A percentile compares a stretch with the other conserved stretches of the same genome.
Conservation (phyloP, 495 filamentous ascomycete species). For the Aspergillus cavernicola region DNA sequence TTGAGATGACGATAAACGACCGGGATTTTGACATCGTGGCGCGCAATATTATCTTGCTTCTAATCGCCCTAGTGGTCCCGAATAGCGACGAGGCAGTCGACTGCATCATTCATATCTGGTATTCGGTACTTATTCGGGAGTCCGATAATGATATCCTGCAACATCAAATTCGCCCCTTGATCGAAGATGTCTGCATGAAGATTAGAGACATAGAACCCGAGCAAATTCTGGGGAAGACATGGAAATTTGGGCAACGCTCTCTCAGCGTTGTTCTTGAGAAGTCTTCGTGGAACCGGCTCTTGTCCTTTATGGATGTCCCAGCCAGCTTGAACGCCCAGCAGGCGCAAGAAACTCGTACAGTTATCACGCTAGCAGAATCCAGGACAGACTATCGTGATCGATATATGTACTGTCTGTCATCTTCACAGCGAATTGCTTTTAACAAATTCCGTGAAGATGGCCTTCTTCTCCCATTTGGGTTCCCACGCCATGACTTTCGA, state of each 20-base stretch:
- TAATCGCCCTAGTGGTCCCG: background rate
- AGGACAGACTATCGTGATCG: background rate
- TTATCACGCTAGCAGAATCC: background rate
- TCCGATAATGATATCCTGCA: background rate
- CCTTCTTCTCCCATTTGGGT: constrained; percentile 33
- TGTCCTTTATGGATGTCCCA: background rate
- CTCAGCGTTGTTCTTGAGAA: constrained; percentile 12
- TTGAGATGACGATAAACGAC: background rate
- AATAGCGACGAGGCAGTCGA: too few relatives aligned
- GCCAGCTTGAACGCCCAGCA: background rate
- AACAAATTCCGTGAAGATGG: constrained; percentile 29
- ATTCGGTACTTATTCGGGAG: background rate
- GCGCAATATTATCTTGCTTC: background rate
- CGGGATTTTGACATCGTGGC: background rate
- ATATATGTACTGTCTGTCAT: background rate
- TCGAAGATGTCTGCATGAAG: background rate
- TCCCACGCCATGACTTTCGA: constrained; percentile 20
- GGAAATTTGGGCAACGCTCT: constrained; percentile 9
- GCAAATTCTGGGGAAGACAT: constrained; percentile 6
- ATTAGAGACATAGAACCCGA: background rate
- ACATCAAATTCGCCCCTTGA: background rate
- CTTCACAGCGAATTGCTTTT: constrained; percentile 17
- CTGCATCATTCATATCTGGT: background rate
- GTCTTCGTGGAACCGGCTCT: background rate
- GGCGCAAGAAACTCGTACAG: background rate